Conservation (phyloP, 2,329 filamentous ascomycete species). For the Dactylonectria estremocensis region DNA sequence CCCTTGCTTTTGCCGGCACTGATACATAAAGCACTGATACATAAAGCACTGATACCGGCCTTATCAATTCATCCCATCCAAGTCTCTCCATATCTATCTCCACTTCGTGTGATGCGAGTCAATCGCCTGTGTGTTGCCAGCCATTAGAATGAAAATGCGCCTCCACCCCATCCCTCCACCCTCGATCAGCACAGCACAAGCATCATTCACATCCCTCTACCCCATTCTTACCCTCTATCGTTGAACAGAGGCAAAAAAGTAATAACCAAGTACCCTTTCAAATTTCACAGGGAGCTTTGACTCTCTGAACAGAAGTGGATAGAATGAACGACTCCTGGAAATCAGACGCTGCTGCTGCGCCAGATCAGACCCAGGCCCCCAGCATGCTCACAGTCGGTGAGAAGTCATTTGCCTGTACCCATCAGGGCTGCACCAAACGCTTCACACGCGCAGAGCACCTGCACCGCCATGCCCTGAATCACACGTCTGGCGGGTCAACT, state of each 20-base stretch:
- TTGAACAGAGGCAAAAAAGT: neutral
- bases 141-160: slow-evolving; percentile 3
- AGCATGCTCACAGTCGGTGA: slow-evolving; percentile 30
- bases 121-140: neutral
- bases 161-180: slow-evolving; percentile 7
- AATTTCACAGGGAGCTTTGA: slow-evolving; percentile 12
- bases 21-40: neutral
- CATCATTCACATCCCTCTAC: neutral
- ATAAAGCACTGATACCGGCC: neutral
- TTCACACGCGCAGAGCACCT: slow-evolving; percentile 73
- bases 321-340: slow-evolving; percentile 13
- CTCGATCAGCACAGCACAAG: neutral
- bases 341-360: slow-evolving; percentile 19
- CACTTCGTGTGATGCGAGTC: neutral
- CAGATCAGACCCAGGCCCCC: slow-evolving; percentile 15
- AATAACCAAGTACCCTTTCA: neutral
- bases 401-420: slow-evolving; percentile 55
- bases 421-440: slow-evolving; percentile 64
- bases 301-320: slow-evolving; percentile 28
- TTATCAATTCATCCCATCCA: neutral
- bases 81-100: slow-evolving; percentile 12
- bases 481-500: slow-evolving; percentile 67
- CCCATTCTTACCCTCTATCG: slow-evolving; percentile 24
- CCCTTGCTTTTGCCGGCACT: neutral
- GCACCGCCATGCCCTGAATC: slow-evolving; percentile 71